Percentiles rank a stretch among this genome's conserved stretches.
Conservation (phyloP, 306 rosid species). For the Acacia confusa region DNA sequence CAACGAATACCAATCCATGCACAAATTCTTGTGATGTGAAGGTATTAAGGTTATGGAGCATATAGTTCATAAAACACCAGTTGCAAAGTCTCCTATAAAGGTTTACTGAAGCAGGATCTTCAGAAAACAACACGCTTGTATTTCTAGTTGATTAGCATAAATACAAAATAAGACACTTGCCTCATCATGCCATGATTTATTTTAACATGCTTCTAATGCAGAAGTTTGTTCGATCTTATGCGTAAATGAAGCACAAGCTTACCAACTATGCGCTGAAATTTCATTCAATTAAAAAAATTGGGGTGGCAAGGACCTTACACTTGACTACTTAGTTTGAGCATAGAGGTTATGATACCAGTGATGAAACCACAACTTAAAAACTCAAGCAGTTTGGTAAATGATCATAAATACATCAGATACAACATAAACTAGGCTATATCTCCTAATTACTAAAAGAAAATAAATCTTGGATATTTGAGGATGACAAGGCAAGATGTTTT, state of each 20-base stretch:
- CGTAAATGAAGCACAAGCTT: neutral
- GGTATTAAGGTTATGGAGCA: neutral
- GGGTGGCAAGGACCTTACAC: neutral
- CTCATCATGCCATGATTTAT: neutral
- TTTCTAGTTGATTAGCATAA: neutral
- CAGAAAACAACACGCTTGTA: conserved; percentile 1
- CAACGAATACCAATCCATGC: neutral
- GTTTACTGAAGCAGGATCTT: neutral
- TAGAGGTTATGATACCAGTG: neutral
- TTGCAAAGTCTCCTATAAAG: neutral
- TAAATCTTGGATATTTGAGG: neutral
- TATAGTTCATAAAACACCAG: neutral
- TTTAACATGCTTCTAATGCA: neutral
- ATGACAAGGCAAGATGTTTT: neutral
- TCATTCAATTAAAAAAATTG: neutral
- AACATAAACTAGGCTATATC: neutral
- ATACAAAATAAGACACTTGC: neutral
- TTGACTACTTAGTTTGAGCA: neutral
- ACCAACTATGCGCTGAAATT: neutral
- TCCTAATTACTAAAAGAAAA: neutral
- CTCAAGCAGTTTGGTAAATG: neutral
- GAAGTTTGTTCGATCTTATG: neutral
- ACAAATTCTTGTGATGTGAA: neutral
- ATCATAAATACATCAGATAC: neutral
- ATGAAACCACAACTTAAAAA: neutral